These are phyloP conservation scores for Delitschia confertaspora DNA, from an alignment of 495 filamentous ascomycete genomes.

Conservation along the genomic window DNA sequence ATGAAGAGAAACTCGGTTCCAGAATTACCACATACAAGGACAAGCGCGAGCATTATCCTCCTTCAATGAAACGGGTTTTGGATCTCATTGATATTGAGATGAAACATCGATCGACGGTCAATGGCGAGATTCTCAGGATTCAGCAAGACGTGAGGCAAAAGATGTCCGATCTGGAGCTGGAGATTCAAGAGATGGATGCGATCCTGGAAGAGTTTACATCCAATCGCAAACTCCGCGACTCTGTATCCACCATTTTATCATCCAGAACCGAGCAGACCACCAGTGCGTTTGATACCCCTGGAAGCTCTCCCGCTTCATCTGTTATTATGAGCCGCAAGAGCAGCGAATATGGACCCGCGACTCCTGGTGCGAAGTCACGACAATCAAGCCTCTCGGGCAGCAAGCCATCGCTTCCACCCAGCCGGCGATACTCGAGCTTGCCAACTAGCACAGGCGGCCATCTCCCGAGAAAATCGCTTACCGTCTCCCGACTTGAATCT, in stretches of 20 bases:
- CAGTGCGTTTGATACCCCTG: slow-evolving; percentile 69
- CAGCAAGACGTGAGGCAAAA: slow-evolving; percentile 72
- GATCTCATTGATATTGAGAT: slow-evolving; percentile 88
- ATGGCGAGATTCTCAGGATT: slow-evolving; percentile 82
- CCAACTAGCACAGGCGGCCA: slow-evolving; percentile 31
- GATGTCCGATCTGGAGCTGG: slow-evolving; percentile 64
- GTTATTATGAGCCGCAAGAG: slow-evolving; percentile 46
- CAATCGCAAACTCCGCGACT: slow-evolving; percentile 77
- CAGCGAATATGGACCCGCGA: slow-evolving; percentile 27
- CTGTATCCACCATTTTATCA: slow-evolving; percentile 83
- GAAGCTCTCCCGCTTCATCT: slow-evolving; percentile 85
- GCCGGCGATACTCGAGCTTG: slow-evolving; percentile 29
- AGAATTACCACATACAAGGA: slow-evolving; percentile 89
- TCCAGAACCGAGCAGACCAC: slow-evolving; percentile 56
- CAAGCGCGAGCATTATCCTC: slow-evolving; percentile 89
- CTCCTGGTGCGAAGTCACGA: slow-evolving; percentile 25
- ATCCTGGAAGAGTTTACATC: slow-evolving; percentile 65
- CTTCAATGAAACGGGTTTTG: slow-evolving; percentile 85
- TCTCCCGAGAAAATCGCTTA: slow-evolving; percentile 35
- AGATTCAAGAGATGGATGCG: slow-evolving; percentile 66
- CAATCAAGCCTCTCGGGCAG: slow-evolving; percentile 25
- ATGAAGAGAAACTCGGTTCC: slow-evolving; percentile 63
- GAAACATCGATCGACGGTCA: slow-evolving; percentile 82
- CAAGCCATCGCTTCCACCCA: slow-evolving; percentile 9
- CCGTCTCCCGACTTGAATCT: slow-evolving; percentile 25